Evolutionary conservation across 306 rosid species (phyloP).

Genomic region (Arachis stenosperma): DNA sequence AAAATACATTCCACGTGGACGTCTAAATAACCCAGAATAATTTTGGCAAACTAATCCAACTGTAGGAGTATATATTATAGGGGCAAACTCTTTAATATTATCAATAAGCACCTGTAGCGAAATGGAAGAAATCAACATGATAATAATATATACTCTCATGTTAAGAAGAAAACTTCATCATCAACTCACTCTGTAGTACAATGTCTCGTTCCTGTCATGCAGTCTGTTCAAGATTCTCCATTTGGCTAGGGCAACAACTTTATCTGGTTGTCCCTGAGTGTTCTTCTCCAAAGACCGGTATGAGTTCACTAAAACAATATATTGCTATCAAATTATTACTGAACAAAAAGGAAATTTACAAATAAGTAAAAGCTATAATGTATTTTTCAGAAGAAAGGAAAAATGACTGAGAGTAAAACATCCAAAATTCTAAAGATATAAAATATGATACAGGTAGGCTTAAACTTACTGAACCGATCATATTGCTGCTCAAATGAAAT

Average conservation of each 20-base stretch:
- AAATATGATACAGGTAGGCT: slow-evolving; percentile 22
- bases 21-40: slow-evolving; percentile 93
- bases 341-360: slow-evolving; percentile 9
- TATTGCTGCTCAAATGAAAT: slow-evolving; percentile 96
- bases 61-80: slow-evolving; percentile 94
- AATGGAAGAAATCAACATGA: slow-evolving; percentile 28
- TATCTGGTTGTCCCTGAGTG: slow-evolving; percentile 72
- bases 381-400: slow-evolving; percentile 16
- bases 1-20: slow-evolving; percentile 99
- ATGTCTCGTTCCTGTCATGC: slow-evolving; percentile 96
- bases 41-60: slow-evolving; percentile 97
- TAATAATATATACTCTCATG: slow-evolving; percentile 36
- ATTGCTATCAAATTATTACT: slow-evolving; percentile 9
- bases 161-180: slow-evolving; percentile 26
- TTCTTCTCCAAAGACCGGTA: slow-evolving; percentile 93
- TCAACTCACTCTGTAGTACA: slow-evolving; percentile 87
- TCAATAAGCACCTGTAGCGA: slow-evolving; percentile 83
- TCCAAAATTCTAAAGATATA: background rate
- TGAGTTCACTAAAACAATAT: slow-evolving; percentile 66
- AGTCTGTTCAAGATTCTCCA: slow-evolving; percentile 98
- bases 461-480: slow-evolving; percentile 86
- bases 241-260: slow-evolving; percentile 78
- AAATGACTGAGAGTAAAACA: slow-evolving; percentile 13
- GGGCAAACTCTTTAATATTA: slow-evolving; percentile 91
- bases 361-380: background rate